Conservation (phyloP, 176 grass and related monocot genomes). For the Saccharum officinarum region DNA sequence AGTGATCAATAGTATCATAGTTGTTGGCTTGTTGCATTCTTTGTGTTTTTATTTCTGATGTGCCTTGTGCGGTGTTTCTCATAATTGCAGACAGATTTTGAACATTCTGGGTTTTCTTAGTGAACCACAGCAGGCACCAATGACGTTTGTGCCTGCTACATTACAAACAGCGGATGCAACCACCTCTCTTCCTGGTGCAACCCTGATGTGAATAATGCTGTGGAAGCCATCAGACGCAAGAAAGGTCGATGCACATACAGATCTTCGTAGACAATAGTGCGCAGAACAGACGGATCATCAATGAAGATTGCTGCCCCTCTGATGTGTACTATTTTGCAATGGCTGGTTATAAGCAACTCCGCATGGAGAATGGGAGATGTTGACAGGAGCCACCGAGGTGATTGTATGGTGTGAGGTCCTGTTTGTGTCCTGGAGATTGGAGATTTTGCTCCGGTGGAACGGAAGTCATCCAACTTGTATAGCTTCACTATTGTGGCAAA, state of each 20-base stretch:
- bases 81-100: constrained; percentile 66
- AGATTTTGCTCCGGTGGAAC: not conserved
- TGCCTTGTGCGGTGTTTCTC: constrained; percentile 28
- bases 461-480: constrained; percentile 25
- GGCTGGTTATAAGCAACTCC: constrained; percentile 4
- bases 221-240: constrained; percentile 21
- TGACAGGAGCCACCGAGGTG: not conserved
- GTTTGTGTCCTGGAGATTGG: not conserved
- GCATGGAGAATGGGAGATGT: not conserved
- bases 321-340: constrained; percentile 21
- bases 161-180: constrained; percentile 52
- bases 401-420: constrained; percentile 9
- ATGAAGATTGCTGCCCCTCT: constrained; percentile 16
- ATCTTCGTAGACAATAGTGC: not conserved
- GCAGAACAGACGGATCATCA: not conserved
- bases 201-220: constrained; percentile 55
- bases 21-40: not conserved
- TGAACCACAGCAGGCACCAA: constrained; percentile 59
- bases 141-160: constrained; percentile 51
- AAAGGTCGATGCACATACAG: constrained; percentile 20
- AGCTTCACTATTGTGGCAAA: constrained; percentile 21
- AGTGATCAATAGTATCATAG: constrained; percentile 6
- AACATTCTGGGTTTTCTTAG: constrained; percentile 71
- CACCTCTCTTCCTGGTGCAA: constrained; percentile 69
- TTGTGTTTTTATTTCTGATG: constrained; percentile 17